Evolutionary conservation across 768 basidiomycete genomes (phyloP).

Genomic region (Phanerochaete sordida): DNA sequence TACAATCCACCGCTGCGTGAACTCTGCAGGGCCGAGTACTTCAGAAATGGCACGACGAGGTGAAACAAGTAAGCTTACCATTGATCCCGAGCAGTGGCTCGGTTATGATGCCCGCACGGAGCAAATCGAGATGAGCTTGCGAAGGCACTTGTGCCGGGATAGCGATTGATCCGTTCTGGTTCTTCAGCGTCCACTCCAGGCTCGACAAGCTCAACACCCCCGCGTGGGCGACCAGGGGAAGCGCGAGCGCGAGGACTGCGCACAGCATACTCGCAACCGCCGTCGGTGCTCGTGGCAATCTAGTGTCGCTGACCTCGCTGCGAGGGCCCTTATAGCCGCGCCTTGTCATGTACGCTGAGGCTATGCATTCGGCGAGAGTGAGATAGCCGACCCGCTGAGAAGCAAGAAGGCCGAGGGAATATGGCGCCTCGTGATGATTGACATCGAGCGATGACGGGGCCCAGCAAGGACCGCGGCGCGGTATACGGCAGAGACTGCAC

Average conservation of each 20-base stretch:
- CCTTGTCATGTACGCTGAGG: not conserved
- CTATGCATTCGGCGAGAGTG: not conserved
- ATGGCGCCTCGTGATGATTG: not conserved
- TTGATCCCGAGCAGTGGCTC: constrained; percentile 53
- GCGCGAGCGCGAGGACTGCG: not conserved
- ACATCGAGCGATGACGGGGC: not conserved
- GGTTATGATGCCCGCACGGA: constrained; percentile 48
- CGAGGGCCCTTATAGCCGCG: too few species aligned
- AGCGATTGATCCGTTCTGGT: constrained; percentile 49
- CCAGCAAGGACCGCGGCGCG: not conserved
- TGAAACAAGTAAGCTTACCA: constrained; percentile 29
- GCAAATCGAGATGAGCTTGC: constrained; percentile 51
- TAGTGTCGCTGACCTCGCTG: not conserved
- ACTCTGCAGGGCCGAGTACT: constrained; percentile 33
- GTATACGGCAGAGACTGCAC: not conserved
- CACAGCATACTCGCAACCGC: not conserved
- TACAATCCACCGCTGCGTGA: constrained; percentile 52
- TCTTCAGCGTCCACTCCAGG: constrained; percentile 50
- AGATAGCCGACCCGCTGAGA: not conserved
- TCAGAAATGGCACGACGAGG: not conserved
- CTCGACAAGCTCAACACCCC: constrained; percentile 38
- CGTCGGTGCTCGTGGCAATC: not conserved
- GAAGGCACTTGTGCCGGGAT: constrained; percentile 50
- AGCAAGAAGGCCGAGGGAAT: not conserved
- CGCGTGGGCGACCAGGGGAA: constrained; percentile 11